Conservation (phyloP, 345 rosid genomes). For the Luvunga scandens region DNA sequence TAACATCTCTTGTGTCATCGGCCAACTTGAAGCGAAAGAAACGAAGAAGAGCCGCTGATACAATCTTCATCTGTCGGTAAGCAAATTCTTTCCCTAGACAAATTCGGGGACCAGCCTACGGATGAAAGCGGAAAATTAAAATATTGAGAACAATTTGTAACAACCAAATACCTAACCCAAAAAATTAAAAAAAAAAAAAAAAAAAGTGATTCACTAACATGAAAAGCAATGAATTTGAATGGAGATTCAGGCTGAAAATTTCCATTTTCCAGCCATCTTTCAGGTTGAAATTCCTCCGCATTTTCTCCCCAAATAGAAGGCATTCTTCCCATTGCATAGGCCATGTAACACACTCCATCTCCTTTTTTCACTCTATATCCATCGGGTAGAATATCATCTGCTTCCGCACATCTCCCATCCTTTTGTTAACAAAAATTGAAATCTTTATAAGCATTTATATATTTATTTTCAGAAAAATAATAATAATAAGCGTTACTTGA, state of each 20-base stretch:
- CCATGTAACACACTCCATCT: conserved; percentile 50
- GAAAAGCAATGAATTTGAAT: conserved; percentile 69
- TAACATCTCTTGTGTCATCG: conserved; percentile 36
- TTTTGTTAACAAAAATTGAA: conserved; percentile 2
- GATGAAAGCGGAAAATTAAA: not conserved
- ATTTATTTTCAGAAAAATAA: not conserved
- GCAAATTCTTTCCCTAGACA: conserved; percentile 78
- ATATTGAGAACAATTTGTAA: too few relatives aligned
- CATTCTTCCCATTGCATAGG: conserved; percentile 89
- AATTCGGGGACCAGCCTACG: conserved; percentile 82
- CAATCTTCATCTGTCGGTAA: conserved; percentile 75
- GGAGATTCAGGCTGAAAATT: conserved; percentile 62
- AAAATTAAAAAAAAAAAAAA: too few relatives aligned
- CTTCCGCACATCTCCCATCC: conserved; percentile 62
- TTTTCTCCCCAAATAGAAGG: conserved; percentile 71
- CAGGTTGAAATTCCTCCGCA: conserved; percentile 62
- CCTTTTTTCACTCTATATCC: conserved; percentile 61
- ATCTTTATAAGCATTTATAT: too few relatives aligned
- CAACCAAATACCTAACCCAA: too few relatives aligned
- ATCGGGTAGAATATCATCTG: conserved; percentile 69
- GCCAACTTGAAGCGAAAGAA: conserved; percentile 56
- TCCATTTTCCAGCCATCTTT: conserved; percentile 74
- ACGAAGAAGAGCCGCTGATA: conserved; percentile 50
- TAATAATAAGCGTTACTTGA: not conserved
- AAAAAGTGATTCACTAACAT: conserved; percentile 24